Evolutionary conservation across 2,329 filamentous ascomycete species (phyloP).

Genomic region (Westerdykella aurantiaca): DNA sequence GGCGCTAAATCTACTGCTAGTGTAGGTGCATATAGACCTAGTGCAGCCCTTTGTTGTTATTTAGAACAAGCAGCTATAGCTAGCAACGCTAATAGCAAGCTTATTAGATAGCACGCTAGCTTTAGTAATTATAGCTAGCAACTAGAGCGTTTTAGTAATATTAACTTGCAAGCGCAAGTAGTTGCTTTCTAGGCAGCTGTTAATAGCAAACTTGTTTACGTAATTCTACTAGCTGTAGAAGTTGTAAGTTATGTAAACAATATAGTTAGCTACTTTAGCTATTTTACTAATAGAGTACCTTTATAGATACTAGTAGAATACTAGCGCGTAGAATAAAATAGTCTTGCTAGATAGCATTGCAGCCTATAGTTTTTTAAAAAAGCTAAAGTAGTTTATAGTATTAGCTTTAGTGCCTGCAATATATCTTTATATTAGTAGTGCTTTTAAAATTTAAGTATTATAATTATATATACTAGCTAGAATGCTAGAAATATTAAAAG

Average conservation of each 20-base stretch:
- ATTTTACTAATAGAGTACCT: conserved; percentile 17
- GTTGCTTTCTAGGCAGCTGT: conserved; percentile 1
- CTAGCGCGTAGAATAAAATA: conserved; percentile 16
- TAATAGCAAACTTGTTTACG: neutral
- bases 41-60: conserved; percentile 12
- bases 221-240: conserved; percentile 38
- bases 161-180: conserved; percentile 17
- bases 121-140: conserved; percentile 32
- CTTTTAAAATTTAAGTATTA: too few species aligned
- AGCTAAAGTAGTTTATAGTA: conserved; percentile 32
- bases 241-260: conserved; percentile 26
- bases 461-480: too few species aligned
- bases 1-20: neutral
- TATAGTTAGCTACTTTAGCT: conserved; percentile 6
- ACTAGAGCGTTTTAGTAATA: conserved; percentile 10
- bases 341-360: conserved; percentile 1
- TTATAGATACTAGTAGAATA: conserved; percentile 24
- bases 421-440: too few species aligned
- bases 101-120: conserved; percentile 33
- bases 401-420: conserved; percentile 21
- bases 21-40: neutral
- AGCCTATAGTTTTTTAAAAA: conserved; percentile 20
- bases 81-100: conserved; percentile 31
- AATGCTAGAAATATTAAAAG: conserved; percentile 33
- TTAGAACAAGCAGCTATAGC: conserved; percentile 35